These are phyloP conservation scores for Dentipellis fragilis DNA, from an alignment of 768 basidiomycete genomes.

Conservation along the genomic window DNA sequence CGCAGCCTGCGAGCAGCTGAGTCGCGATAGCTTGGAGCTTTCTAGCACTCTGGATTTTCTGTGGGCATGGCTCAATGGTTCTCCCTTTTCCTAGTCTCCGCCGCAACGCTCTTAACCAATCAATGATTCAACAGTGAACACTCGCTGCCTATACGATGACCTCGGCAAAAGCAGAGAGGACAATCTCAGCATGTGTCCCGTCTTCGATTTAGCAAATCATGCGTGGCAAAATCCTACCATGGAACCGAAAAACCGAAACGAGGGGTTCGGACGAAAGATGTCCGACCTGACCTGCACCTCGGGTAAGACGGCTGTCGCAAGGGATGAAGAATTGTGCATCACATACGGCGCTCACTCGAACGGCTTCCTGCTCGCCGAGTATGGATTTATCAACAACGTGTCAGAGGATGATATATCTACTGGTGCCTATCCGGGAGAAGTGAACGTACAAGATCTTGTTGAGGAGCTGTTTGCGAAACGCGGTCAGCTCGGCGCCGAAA, in stretches of 20 bases:
- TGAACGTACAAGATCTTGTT: slow-evolving; percentile 49
- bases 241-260: slow-evolving; percentile 27
- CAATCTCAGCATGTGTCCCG: slow-evolving; percentile 81
- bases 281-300: slow-evolving; percentile 42
- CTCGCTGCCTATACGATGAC: slow-evolving; percentile 75
- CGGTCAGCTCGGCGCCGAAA: slow-evolving; percentile 31
- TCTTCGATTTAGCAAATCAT: slow-evolving; percentile 91
- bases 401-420: slow-evolving; percentile 17
- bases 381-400: slow-evolving; percentile 65
- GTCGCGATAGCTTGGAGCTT: slow-evolving; percentile 2
- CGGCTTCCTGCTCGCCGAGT: slow-evolving; percentile 72
- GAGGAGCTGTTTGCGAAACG: slow-evolving; percentile 37
- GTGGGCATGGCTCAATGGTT: slow-evolving; percentile 93
- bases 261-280: slow-evolving; percentile 24
- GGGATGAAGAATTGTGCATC: slow-evolving; percentile 62
- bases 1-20: not conserved
- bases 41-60: slow-evolving; percentile 36
- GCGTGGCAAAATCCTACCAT: slow-evolving; percentile 31
- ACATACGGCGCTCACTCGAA: slow-evolving; percentile 79
- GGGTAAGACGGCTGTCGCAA: slow-evolving; percentile 25
- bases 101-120: slow-evolving; percentile 2
- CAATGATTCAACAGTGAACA: slow-evolving; percentile 57
- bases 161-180: slow-evolving; percentile 45
- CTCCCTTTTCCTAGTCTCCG: slow-evolving; percentile 14
- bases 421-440: slow-evolving; percentile 36